Evolutionary conservation across 2,329 filamentous ascomycete species (phyloP).

Genomic region (Ophidiomyces ophidiicola): DNA sequence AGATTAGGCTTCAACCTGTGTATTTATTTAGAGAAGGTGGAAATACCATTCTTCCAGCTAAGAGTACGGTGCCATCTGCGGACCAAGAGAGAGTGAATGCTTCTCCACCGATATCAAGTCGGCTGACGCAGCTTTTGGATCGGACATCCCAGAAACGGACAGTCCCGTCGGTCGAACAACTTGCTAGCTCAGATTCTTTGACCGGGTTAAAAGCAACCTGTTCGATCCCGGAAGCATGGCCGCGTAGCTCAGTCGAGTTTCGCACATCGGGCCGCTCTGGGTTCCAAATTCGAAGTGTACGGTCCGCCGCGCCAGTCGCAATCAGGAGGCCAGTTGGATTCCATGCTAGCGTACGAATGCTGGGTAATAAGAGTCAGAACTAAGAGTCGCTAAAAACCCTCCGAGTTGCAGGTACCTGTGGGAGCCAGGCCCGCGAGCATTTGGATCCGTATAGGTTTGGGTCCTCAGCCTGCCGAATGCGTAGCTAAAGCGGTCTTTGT

Average conservation of each 20-base stretch:
- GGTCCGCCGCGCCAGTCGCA: conserved; percentile 79
- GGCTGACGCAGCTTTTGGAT: conserved; percentile 37
- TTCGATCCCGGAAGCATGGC: conserved; percentile 37
- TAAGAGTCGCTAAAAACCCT: too few relatives aligned
- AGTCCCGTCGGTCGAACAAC: conserved; percentile 39
- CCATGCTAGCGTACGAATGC: conserved; percentile 73
- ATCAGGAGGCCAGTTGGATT: conserved; percentile 73
- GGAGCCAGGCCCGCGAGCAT: conserved; percentile 42
- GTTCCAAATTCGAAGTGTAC: conserved; percentile 88
- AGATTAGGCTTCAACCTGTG: conserved; percentile 3
- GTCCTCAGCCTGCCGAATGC: conserved; percentile 58
- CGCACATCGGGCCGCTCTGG: conserved; percentile 36
- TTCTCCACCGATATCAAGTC: conserved; percentile 39
- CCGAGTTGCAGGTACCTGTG: conserved; percentile 44
- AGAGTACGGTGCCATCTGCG: conserved; percentile 35
- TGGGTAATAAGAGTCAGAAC: conserved; percentile 33
- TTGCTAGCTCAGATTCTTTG: conserved; percentile 39
- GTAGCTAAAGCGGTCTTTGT: conserved; percentile 56
- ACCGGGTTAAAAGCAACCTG: conserved; percentile 40
- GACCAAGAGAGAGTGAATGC: conserved; percentile 40
- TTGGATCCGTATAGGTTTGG: conserved; percentile 56
- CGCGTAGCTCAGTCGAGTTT: conserved; percentile 39
- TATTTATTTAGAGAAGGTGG: not conserved
- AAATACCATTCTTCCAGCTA: conserved; percentile 38
- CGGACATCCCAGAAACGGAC: conserved; percentile 42